Conservation (phyloP, 1,284 basidiomycete species). For the Ustilago shanxiensis region DNA sequence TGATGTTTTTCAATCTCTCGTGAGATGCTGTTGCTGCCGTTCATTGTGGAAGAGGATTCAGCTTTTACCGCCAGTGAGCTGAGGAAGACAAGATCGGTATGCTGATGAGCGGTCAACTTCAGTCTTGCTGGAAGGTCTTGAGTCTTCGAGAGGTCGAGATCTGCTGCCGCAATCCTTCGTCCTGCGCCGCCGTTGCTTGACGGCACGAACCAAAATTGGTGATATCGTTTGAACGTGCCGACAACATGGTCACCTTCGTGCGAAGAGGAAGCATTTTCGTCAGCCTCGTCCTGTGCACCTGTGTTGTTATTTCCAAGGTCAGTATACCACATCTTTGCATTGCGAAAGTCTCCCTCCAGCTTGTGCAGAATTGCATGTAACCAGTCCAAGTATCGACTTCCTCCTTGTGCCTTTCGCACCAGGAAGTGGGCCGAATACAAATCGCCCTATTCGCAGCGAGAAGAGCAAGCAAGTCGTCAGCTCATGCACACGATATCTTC, state of each 20-base stretch:
- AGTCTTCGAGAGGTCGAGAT: neutral
- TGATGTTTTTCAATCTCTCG: constrained; percentile 19
- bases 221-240: constrained; percentile 11
- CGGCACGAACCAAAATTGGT: constrained; percentile 22
- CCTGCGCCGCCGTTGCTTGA: constrained; percentile 15
- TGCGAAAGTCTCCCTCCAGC: constrained; percentile 40
- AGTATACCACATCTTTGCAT: constrained; percentile 51
- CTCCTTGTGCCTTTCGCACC: constrained; percentile 42
- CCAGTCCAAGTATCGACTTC: constrained; percentile 42
- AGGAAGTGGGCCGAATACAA: constrained; percentile 44
- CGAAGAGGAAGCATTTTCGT: too few species aligned
- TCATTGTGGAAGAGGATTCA: neutral
- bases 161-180: neutral
- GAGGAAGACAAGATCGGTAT: constrained; percentile 34
- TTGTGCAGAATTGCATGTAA: constrained; percentile 46
- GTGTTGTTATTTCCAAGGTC: constrained; percentile 34
- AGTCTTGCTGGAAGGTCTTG: constrained; percentile 4
- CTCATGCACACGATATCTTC: neutral
- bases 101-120: constrained; percentile 29
- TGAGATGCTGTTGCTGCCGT: neutral
- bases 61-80: constrained; percentile 13
- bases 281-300: neutral
- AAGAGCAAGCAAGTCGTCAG: too few species aligned
- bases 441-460: constrained; percentile 20
- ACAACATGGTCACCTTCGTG: neutral